A percentile compares a stretch with the other conserved stretches of the same genome.
Conservation (phyloP, 2,329 filamentous ascomycete genomes). For the Penicillium sp. region DNA sequence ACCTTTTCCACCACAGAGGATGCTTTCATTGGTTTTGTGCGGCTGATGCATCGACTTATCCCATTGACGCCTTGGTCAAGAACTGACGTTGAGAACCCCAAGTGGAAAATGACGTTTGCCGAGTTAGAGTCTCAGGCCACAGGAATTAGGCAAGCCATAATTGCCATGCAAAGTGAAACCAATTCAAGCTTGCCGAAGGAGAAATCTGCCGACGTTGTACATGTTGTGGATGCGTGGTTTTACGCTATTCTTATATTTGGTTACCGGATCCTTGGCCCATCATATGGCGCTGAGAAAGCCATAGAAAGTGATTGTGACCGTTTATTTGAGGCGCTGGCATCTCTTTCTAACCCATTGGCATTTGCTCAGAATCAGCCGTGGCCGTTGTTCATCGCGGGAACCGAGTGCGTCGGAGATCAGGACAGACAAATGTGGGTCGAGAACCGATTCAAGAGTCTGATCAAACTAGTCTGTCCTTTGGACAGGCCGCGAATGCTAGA, state of each 20-base stretch:
- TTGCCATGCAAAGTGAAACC: neutral
- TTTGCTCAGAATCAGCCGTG: neutral
- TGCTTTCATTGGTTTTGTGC: neutral
- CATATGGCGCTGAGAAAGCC: neutral
- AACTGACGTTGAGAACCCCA: neutral
- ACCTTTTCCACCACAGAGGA: neutral
- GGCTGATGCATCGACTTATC: neutral
- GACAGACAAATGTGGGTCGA: neutral
- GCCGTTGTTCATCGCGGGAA: neutral
- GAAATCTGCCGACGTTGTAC: neutral
- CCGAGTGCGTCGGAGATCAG: neutral
- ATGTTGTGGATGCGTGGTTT: neutral
- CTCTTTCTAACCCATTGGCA: neutral
- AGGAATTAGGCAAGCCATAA: neutral
- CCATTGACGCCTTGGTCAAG: neutral
- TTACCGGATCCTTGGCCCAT: neutral
- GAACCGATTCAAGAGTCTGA: neutral
- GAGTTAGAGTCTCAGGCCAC: neutral
- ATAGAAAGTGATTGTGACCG: neutral
- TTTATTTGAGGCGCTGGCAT: neutral
- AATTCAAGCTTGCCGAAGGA: neutral
- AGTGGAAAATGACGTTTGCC: neutral
- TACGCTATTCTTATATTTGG: neutral
- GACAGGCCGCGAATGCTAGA: neutral
- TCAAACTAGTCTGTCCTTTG: neutral